Evolutionary conservation across 495 filamentous ascomycete genomes (phyloP), one percentile per base, ranked within the genome.

Genomic region (Mycothermus thermophilus): DNA sequence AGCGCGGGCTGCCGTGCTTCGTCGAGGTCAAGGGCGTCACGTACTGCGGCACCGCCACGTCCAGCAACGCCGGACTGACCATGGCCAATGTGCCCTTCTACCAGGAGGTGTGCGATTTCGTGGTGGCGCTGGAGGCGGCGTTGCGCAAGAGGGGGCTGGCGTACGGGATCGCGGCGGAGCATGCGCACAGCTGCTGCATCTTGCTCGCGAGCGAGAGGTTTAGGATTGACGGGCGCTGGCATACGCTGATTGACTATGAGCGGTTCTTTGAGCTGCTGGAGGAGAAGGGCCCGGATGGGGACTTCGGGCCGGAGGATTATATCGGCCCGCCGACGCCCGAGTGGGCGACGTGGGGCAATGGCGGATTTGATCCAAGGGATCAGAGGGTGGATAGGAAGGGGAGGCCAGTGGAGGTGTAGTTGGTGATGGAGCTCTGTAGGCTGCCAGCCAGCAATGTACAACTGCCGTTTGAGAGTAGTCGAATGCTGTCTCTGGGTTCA

Each of bases 61-160:
- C 77, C 10, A 74, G 75, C 4, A 77, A 73, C 33, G 87, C 82
- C 1, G 88, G 88, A 0, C 59, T 95, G 28, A 92, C 79, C 0
- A 95, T 95, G 88, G 71, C 82, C 46, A 95, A 96, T 47, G 88
- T 95, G 13, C 88, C 88, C 0, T 96, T 93, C 58, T 94, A 93
- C 54, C 74, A 77, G 43, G 88, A 96, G 54, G 79, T 96, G 10
- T 60, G 66, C 11, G 67, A 72, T 12, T 96, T 96, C 50, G 87
- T 92, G 5, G 59, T 69, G 7, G 75, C 74, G 8, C 68, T 96
- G 1, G 70, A 80, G 28, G 51, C 55, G 9, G 79, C 77, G 37
- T 62, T 95, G 11, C 52, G 57, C 14, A 66, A 66, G 33, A 61
- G 83, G 9, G 83, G 82, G 0, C 52, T 94, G 27, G 61, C 65